A percentile compares a stretch with the other conserved stretches of the same genome.
Conservation (phyloP, 2,329 filamentous ascomycete genomes). For the Neofusicoccum kwambonambiense region DNA sequence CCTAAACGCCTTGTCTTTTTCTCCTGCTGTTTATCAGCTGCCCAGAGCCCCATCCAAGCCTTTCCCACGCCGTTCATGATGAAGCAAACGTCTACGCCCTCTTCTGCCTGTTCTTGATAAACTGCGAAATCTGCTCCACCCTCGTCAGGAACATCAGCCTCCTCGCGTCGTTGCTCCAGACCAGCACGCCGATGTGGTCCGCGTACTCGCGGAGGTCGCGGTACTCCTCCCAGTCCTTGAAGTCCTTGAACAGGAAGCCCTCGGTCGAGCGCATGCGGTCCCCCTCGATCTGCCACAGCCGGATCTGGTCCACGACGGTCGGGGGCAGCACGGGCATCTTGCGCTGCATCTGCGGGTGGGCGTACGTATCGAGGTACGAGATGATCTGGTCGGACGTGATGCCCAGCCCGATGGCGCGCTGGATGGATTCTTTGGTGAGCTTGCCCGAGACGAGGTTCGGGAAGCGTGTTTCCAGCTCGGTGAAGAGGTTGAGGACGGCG, state of each 20-base stretch:
- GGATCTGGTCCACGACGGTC: constrained; percentile 95
- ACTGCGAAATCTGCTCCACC: constrained; percentile 78
- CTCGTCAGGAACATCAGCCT: constrained; percentile 89
- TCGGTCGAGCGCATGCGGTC: constrained; percentile 83
- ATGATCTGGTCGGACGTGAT: constrained; percentile 97
- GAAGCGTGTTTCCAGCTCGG: constrained; percentile 83
- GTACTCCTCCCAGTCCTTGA: constrained; percentile 70
- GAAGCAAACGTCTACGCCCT: background rate
- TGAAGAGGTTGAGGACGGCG: constrained; percentile 87
- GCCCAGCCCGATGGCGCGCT: constrained; percentile 80
- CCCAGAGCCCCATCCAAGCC: too few species aligned
- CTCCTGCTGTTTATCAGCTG: too few species aligned
- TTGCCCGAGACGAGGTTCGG: constrained; percentile 92
- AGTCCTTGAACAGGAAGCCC: constrained; percentile 89
- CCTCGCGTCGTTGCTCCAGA: constrained; percentile 78
- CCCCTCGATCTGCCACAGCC: constrained; percentile 95
- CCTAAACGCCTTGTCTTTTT: too few species aligned
- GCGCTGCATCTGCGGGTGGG: constrained; percentile 89
- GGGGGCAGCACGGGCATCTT: constrained; percentile 77
- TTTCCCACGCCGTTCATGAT: too few species aligned
- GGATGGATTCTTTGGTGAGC: constrained; percentile 83
- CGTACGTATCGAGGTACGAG: constrained; percentile 85
- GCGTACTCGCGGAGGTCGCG: constrained; percentile 71
- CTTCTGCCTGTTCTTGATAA: constrained; percentile 21
- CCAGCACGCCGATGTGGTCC: constrained; percentile 83